Base-by-base conservation (phyloP, 1,284 basidiomycete species). In the Microstroma glucosiphilum region DNA sequence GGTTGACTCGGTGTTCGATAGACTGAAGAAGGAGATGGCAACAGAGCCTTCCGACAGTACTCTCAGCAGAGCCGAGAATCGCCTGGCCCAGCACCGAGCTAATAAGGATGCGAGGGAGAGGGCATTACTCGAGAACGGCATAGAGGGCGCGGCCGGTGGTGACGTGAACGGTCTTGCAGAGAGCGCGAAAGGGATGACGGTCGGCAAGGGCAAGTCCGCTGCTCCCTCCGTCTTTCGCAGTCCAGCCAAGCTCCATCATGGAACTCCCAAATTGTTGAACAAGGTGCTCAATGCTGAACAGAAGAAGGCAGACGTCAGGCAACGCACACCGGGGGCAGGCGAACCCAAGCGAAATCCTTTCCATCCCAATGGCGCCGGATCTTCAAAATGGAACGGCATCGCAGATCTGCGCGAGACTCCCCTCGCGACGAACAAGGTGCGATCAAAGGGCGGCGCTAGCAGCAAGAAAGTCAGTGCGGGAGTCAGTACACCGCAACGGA, bases 1-100 rank as follows among this genome's bases (percentile, higher is more conserved):
- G 2, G 75, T 90, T 53, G 88, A 89, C 72, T 88, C 87, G 0
- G 89, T 91, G 8, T 85, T 91, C 57, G 84, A 87, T 51, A 84
- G 86, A 26, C 82, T 91, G 60, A 87, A 88, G 66, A 83, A 86
- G 54, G 85, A 89, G 61, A 80, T 91, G 2, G 56, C 56, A 55
- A 17, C 23, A 17, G 26, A 30, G n/a, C 49, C 19, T 37, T 48
- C 26, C 53, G 60, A 58, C 37, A 59, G 57, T 19, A 43, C 40
- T 19, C 64, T 64, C 13, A 60, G 60, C 57, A 21, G 46, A n/a
- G 49, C 58, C 21, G 40, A 41, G 25, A 13, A 26, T 2, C 25
- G 11, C 25, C 23, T 21, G 30, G 19, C 8, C 17, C 56, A 59
- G 40, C 40, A 40, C 17, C 63, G 62, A 12, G 43, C 58, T 11